Base-by-base conservation (phyloP, 1,284 basidiomycete species). In the Golubevia pallescens region DNA sequence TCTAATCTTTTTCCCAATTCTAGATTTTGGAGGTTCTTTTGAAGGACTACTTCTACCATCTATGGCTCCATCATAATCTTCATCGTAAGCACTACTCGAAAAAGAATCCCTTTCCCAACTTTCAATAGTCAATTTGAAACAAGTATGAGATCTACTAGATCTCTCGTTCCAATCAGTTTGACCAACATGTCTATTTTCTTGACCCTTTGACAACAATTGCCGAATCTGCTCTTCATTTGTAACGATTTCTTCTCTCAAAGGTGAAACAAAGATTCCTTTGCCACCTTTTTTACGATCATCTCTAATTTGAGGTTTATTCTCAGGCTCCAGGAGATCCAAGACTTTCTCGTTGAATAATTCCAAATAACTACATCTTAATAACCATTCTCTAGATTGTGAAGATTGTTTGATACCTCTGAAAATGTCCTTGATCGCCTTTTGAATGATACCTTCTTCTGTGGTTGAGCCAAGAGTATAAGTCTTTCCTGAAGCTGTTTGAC, bases 261-360 rank as follows among this genome's bases (percentile, higher is more conserved):
- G 93, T 1, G 90, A 87, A 1, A 95, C 86, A 24, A 86, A 85
- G 57, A 86, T 86, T 57, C 76, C 86, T 60, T 68, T 71, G 0
- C 71, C 74, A 2, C 64, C 48, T n/a, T 55, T 52, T 1, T 71
- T 62, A 48, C 63, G 67, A 23, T 80, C 80, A 34, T 81, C 77
- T 10, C 74, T 70, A 1, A 82, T 71, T 52, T 76, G 78, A 3
- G 82, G 80, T 5, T 70, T 66, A 89, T 89, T 90, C 3, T 90
- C 89, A 0, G 93, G 92, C 1, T 93, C 91, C 28, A 95, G 90
- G 2, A 95, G 87, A 79, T 95, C 95, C 70, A 93, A 90, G 68
- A 99, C 92, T 0, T 90, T 89, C 86, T 99, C 96, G 86, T 99
- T 99, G 88, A 97, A 98, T 62, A 98, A 94, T 79, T 98, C 95